These are phyloP conservation scores for Penicillium sp. DNA, from an alignment of 2,329 filamentous ascomycete genomes.

Conservation along the genomic window DNA sequence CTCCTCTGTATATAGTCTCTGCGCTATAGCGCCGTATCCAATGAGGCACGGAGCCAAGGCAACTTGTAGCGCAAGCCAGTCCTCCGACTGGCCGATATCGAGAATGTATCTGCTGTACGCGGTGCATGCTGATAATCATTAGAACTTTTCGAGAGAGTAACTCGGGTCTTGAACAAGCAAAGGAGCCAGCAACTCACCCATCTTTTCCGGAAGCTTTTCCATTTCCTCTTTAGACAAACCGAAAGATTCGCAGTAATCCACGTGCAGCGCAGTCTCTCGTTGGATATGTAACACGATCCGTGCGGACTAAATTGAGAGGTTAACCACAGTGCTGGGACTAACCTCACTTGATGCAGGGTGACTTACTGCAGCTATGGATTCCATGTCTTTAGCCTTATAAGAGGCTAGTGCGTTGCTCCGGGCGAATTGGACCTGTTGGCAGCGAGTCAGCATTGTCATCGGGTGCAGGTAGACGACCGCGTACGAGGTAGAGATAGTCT, in stretches of 20 bases:
- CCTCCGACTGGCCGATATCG: slow-evolving; percentile 84
- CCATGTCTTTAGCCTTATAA: slow-evolving; percentile 79
- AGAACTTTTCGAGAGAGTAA: slow-evolving; percentile 1
- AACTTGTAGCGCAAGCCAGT: slow-evolving; percentile 85
- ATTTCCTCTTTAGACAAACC: slow-evolving; percentile 77
- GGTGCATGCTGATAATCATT: slow-evolving; percentile 62
- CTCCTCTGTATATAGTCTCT: slow-evolving; percentile 67
- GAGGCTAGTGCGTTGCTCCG: slow-evolving; percentile 82
- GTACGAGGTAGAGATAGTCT: slow-evolving; percentile 86
- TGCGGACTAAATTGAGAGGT: slow-evolving; percentile 55
- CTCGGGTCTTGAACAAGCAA: not conserved
- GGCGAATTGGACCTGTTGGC: slow-evolving; percentile 75
- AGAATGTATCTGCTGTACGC: slow-evolving; percentile 87
- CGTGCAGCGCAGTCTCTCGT: slow-evolving; percentile 79
- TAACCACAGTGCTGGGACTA: not conserved
- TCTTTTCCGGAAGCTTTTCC: slow-evolving; percentile 72
- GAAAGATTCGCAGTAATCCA: slow-evolving; percentile 81
- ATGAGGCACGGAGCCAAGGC: slow-evolving; percentile 84
- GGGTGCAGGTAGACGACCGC: slow-evolving; percentile 25
- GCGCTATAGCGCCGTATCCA: slow-evolving; percentile 83
- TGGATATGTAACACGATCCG: slow-evolving; percentile 77
- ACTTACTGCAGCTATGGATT: slow-evolving; percentile 72
- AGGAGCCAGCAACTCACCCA: slow-evolving; percentile 57
- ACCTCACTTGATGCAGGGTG: not conserved
- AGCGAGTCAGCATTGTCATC: slow-evolving; percentile 9